Base-by-base conservation (phyloP, 2,329 filamentous ascomycete species). In the Colletotrichum tanaceti region DNA sequence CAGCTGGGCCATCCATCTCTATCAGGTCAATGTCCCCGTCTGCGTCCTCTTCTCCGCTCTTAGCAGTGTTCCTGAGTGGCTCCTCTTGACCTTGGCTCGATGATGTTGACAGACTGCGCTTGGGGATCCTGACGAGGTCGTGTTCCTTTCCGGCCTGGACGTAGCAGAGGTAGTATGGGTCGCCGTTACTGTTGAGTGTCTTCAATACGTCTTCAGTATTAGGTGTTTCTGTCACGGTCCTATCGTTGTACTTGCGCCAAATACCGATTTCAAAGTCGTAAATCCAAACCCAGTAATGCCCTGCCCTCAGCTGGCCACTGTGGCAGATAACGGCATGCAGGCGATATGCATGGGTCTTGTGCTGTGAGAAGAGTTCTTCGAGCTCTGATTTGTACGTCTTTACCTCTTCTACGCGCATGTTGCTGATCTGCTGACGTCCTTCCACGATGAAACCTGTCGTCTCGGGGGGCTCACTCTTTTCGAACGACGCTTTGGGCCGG, bases 261-360 rank as follows among this genome's bases (percentile, higher is more conserved):
- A 94, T 83, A 54, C 89, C 87, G 7, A 58, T 55, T 72, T 90
- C 87, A 78, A 97, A 97, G 80, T 98, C 96, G 75, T 90, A 92
- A 71, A 99, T 97, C 86, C 94, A 98, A 52, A 98, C 93, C 91
- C 93, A 98, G 81, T 98, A 99, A 79, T 99, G 96, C 0, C 96
- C 96, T 53, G 90, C 90, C 52, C 85, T 86, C 47, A 90, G 85
- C 73, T 85, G 84, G 39, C 93, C 93, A 22, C 91, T 90, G 77
- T 99, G 96, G 74, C 97, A 95, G 75, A 99, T 97, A 39, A 98
- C 92, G 0, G 95, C 93, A 73, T 98, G 94, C 5, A 99, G 87
- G 16, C 89, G 89, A 77, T 98, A 99, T 13, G 90, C 87, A 54
- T 93, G 83, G 32, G 88, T 82, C 50, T 86, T 85, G 74, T 90